Conservation (phyloP, 352 stramenopile genomes). For the Globisporangium emineosum region DNA sequence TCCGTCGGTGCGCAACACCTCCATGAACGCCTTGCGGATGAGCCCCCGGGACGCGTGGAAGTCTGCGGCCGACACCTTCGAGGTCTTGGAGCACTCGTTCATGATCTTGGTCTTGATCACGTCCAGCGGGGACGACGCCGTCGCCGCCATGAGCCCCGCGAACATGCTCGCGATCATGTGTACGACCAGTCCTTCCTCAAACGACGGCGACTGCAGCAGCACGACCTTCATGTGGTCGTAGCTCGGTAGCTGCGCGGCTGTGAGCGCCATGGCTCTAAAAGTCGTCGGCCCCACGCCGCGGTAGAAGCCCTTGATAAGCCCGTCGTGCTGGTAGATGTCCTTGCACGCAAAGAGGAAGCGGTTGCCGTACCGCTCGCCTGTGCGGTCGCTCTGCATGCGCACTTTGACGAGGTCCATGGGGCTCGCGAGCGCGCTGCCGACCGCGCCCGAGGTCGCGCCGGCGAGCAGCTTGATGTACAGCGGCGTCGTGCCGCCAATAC, state of each 20-base stretch:
- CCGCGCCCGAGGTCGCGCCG: conserved; percentile 52
- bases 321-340: conserved; percentile 61
- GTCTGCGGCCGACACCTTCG: conserved; percentile 23
- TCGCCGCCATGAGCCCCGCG: conserved; percentile 65
- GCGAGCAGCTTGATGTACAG: conserved; percentile 69
- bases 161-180: conserved; percentile 75
- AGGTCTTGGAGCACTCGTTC: conserved; percentile 56
- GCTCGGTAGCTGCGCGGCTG: conserved; percentile 66
- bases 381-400: conserved; percentile 73
- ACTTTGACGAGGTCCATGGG: conserved; percentile 80
- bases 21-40: conserved; percentile 50
- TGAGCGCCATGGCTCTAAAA: conserved; percentile 68
- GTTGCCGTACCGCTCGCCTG: conserved; percentile 55
- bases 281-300: conserved; percentile 65
- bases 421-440: conserved; percentile 70
- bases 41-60: conserved; percentile 34
- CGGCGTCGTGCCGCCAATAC: conserved; percentile 35
- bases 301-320: conserved; percentile 65
- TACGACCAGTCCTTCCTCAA: conserved; percentile 55
- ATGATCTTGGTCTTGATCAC: conserved; percentile 88
- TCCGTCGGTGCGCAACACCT: conserved; percentile 51
- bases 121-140: conserved; percentile 69
- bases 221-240: conserved; percentile 82
- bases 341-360: conserved; percentile 59
- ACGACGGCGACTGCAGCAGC: conserved; percentile 42